These are phyloP conservation scores for Ophidiomyces ophidiicola DNA, from an alignment of 2,329 filamentous ascomycete genomes.

Conservation along the genomic window DNA sequence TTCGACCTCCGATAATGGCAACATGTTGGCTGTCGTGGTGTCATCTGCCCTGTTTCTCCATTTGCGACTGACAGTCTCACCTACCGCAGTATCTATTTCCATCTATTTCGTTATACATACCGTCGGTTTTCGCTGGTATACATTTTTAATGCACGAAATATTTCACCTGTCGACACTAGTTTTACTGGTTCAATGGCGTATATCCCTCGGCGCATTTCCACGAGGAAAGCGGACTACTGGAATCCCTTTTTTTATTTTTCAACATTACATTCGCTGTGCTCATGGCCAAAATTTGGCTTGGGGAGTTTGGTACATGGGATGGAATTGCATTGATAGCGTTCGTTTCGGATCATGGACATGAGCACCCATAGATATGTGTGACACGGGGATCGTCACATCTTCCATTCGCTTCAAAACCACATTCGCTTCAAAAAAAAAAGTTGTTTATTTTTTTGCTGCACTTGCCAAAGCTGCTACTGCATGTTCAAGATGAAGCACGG, in stretches of 20 bases:
- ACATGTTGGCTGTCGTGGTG: neutral
- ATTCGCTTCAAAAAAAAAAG: constrained; percentile 1
- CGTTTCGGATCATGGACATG: constrained; percentile 11
- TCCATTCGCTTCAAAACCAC: constrained; percentile 7
- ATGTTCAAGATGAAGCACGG: too few species aligned
- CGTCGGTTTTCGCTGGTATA: constrained; percentile 1
- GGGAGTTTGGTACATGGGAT: constrained; percentile 8
- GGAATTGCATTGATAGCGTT: constrained; percentile 10
- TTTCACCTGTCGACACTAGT: constrained; percentile 2
- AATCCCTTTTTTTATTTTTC: constrained; percentile 17
- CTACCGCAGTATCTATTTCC: neutral
- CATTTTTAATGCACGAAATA: constrained; percentile 3
- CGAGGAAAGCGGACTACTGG: neutral
- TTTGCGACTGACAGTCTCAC: neutral
- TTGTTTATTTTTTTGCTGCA: neutral
- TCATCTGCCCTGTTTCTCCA: neutral
- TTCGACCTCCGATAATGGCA: neutral
- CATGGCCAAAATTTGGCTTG: constrained; percentile 7
- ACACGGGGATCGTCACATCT: constrained; percentile 2
- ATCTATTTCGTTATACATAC: constrained; percentile 2
- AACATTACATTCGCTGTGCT: constrained; percentile 19
- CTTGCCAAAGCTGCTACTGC: too few species aligned
- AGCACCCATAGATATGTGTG: constrained; percentile 11
- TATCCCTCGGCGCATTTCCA: constrained; percentile 4
- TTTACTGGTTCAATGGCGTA: constrained; percentile 5